Evolutionary conservation across 305 asterid species (phyloP).

Genomic region (Euphrasia arctica): DNA sequence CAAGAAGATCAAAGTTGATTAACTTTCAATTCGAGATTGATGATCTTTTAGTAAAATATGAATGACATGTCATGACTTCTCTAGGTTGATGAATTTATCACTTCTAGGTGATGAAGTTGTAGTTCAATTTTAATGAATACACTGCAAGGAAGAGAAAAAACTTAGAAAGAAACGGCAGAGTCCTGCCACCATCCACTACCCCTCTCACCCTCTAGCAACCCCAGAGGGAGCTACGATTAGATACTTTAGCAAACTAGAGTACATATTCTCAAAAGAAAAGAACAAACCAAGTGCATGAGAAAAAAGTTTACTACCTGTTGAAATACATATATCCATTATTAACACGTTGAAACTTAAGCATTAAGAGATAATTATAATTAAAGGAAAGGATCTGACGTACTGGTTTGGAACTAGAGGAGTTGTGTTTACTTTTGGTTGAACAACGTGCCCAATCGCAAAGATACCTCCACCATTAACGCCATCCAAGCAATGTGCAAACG

Average conservation of each 20-base stretch:
- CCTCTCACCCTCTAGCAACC: too few relatives aligned
- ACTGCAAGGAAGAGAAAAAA: too few relatives aligned
- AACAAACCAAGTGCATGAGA: constrained; percentile 18
- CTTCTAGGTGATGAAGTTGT: too few relatives aligned
- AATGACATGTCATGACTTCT: too few relatives aligned
- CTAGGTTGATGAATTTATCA: too few relatives aligned
- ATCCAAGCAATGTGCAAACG: constrained; percentile 99
- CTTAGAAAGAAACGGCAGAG: too few relatives aligned
- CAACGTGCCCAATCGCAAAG: constrained; percentile 98
- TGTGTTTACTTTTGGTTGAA: constrained; percentile 93
- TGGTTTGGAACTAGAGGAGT: constrained; percentile 79
- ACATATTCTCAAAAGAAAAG: constrained; percentile 16
- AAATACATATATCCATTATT: constrained; percentile 16
- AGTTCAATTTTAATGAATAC: too few relatives aligned
- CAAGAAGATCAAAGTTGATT: too few relatives aligned
- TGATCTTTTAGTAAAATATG: too few relatives aligned
- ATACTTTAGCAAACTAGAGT: constrained; percentile 9
- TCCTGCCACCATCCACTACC: too few relatives aligned
- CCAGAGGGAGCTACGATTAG: too few relatives aligned
- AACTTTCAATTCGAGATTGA: too few relatives aligned
- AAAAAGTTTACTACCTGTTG: constrained; percentile 25
- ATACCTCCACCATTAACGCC: constrained; percentile 99
- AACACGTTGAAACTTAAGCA: constrained; percentile 2
- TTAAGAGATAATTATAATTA: constrained; percentile 23
- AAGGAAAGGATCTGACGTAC: constrained; percentile 51